These are phyloP conservation scores for Glycine latifolia DNA, from an alignment of 306 rosid species.

Conservation along the genomic window DNA sequence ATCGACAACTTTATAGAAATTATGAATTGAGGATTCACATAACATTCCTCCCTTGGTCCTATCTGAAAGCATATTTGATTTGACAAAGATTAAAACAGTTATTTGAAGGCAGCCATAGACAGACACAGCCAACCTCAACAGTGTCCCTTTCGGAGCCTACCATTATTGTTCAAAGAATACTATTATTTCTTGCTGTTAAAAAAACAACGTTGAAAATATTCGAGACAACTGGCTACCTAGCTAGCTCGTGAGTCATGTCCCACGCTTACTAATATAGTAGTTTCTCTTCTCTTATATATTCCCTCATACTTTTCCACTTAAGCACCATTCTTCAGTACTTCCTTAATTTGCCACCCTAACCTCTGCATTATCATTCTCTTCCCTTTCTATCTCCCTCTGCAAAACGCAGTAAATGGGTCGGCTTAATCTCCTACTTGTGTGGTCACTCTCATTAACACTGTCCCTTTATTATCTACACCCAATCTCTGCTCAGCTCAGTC, in stretches of 20 bases:
- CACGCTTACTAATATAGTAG: no score
- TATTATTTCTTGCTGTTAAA: constrained; percentile 28
- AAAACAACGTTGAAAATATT: constrained; percentile 22
- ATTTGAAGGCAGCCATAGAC: constrained; percentile 46
- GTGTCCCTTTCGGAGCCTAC: constrained; percentile 45
- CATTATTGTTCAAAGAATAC: constrained; percentile 30
- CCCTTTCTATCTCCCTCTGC: neutral
- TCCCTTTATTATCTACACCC: constrained; percentile 43
- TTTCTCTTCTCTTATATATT: constrained; percentile 22
- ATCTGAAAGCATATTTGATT: constrained; percentile 1
- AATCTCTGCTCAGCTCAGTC: constrained; percentile 64
- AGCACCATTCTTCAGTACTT: constrained; percentile 4
- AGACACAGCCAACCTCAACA: constrained; percentile 25
- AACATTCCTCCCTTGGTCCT: neutral
- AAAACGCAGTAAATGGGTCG: constrained; percentile 54
- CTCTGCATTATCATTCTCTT: neutral
- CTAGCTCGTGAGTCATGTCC: constrained; percentile 20
- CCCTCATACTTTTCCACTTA: neutral
- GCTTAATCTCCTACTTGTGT: constrained; percentile 40
- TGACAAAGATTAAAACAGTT: constrained; percentile 11
- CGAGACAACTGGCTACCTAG: constrained; percentile 44
- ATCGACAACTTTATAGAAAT: no score
- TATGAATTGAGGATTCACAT: neutral
- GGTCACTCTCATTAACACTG: constrained; percentile 51
- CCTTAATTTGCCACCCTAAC: neutral